A percentile compares a stretch with the other conserved stretches of the same genome.
Conservation (phyloP, 768 basidiomycete genomes). For the Auricularia sp. region DNA sequence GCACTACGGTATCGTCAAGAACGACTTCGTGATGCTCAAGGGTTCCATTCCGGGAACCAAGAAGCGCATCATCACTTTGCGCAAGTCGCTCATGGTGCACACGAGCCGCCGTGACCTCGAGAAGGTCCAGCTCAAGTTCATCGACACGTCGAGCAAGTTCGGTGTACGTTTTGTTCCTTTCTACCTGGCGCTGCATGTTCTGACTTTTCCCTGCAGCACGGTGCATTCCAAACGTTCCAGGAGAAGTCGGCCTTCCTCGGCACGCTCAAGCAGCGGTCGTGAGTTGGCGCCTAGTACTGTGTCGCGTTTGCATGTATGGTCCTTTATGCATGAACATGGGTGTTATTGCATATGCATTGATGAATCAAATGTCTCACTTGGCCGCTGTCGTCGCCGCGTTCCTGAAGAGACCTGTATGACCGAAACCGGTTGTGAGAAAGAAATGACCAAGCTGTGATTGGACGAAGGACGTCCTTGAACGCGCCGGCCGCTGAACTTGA, state of each 20-base stretch:
- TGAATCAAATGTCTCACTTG: not conserved
- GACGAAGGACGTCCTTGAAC: not conserved
- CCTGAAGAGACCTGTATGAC: not conserved
- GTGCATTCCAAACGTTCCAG: constrained; percentile 92
- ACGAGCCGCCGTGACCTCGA: constrained; percentile 93
- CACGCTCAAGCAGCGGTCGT: constrained; percentile 77
- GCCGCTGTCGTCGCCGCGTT: too few relatives aligned
- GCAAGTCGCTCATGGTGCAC: constrained; percentile 95
- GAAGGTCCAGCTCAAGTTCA: constrained; percentile 97
- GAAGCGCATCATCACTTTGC: constrained; percentile 96
- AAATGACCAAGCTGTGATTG: not conserved
- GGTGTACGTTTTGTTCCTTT: constrained; percentile 50
- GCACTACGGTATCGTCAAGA: constrained; percentile 97
- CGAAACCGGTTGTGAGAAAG: not conserved
- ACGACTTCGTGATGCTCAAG: constrained; percentile 97
- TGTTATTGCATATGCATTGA: not conserved
- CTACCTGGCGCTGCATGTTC: not conserved
- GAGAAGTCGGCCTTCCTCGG: constrained; percentile 95
- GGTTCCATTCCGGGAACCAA: constrained; percentile 92
- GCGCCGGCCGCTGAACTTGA: not conserved
- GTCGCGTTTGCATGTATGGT: not conserved
- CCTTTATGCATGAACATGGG: not conserved
- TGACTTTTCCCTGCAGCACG: constrained; percentile 47
- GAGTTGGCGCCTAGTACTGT: constrained; percentile 22
- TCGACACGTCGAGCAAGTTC: constrained; percentile 97